Percentiles rank a stretch among this genome's conserved stretches.
Conservation (phyloP, 208 protist species). For the Trypanosoma boissoni region DNA sequence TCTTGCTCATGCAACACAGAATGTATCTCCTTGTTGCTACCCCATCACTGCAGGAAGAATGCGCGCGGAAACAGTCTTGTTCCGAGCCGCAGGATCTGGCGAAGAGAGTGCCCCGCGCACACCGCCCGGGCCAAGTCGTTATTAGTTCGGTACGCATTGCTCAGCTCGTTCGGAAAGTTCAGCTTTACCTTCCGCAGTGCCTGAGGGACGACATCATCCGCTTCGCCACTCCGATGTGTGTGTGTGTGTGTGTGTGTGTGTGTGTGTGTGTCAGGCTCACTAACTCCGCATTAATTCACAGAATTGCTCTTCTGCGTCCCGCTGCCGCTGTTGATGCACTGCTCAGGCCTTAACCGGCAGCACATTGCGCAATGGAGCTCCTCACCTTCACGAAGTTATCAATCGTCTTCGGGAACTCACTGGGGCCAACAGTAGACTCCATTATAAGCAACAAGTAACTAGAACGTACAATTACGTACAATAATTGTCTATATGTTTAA, state of each 20-base stretch:
- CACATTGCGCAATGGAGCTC: slow-evolving; percentile 10
- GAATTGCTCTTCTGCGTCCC: no score
- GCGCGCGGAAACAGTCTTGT: slow-evolving; percentile 14
- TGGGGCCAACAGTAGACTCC: slow-evolving; percentile 5
- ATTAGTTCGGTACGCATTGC: slow-evolving; percentile 16
- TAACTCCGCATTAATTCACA: no score
- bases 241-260: no score
- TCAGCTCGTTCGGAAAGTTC: slow-evolving; percentile 2
- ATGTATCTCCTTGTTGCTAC: slow-evolving; percentile 6
- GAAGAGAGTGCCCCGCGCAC: slow-evolving; percentile 5
- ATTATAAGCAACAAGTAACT: not conserved
- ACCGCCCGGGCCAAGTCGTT: not conserved
- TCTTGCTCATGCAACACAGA: slow-evolving; percentile 2
- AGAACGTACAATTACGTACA: slow-evolving; percentile 1
- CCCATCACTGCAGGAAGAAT: slow-evolving; percentile 6
- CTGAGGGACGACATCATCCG: slow-evolving; percentile 1
- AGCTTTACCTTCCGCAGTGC: not conserved
- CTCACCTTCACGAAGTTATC: slow-evolving; percentile 13
- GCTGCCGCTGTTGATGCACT: slow-evolving; percentile 16
- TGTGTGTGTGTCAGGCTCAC: no score
- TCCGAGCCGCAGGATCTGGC: not conserved
- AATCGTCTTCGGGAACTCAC: slow-evolving; percentile 15
- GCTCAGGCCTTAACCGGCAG: slow-evolving; percentile 15
- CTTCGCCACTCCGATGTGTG: slow-evolving; percentile 3
- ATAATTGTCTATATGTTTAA: not conserved